These are phyloP conservation scores for Lactarius vividus DNA, from an alignment of 768 basidiomycete genomes.

Conservation along the genomic window DNA sequence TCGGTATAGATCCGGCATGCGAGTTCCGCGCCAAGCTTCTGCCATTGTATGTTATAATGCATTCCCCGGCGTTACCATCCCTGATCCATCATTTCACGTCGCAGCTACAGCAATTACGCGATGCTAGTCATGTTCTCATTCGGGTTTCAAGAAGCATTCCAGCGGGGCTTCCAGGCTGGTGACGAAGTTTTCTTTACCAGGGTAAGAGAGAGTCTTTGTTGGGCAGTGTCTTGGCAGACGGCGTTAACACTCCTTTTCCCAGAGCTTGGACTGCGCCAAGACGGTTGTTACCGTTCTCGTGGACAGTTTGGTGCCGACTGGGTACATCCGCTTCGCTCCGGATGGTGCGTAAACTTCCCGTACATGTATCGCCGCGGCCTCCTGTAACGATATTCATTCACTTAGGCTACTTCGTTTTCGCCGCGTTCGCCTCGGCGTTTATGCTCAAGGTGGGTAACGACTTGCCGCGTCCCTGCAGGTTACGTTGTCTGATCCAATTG, in stretches of 20 bases:
- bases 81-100: neutral
- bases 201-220: constrained; percentile 23
- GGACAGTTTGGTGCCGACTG: constrained; percentile 26
- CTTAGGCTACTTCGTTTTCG: constrained; percentile 30
- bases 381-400: neutral
- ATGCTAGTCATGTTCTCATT: constrained; percentile 43
- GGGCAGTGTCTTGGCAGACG: constrained; percentile 6
- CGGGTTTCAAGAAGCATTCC: constrained; percentile 41
- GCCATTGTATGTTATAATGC: constrained; percentile 41
- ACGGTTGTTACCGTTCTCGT: constrained; percentile 21
- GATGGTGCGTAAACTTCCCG: constrained; percentile 23
- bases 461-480: no score
- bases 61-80: neutral
- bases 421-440: constrained; percentile 64
- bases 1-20: constrained; percentile 19
- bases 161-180: constrained; percentile 27
- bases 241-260: neutral
- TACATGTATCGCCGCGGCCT: neutral
- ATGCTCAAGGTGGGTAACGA: constrained; percentile 60
- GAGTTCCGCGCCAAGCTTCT: constrained; percentile 28
- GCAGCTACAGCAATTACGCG: constrained; percentile 32
- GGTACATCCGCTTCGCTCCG: constrained; percentile 34
- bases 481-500: neutral
- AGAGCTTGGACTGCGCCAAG: constrained; percentile 27
- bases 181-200: constrained; percentile 33